Percentiles rank a stretch among this genome's conserved stretches.
Conservation (phyloP, 2,329 filamentous ascomycete genomes). For the Botrytis hyacinthi region DNA sequence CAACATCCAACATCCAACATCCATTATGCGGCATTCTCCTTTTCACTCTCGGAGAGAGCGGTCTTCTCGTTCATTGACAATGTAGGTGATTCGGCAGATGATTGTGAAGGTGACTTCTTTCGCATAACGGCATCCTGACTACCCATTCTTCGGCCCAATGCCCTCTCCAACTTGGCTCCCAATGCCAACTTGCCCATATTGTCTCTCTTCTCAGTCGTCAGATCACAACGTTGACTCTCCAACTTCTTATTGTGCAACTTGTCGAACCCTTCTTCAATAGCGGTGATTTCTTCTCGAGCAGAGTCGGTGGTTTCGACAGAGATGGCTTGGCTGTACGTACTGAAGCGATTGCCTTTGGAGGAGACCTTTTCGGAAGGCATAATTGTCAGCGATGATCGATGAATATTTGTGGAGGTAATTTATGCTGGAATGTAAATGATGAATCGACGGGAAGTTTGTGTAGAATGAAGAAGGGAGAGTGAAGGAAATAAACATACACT, state of each 20-base stretch:
- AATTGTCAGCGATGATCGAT: conserved; percentile 25
- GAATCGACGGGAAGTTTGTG: conserved; percentile 13
- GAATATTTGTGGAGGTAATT: neutral
- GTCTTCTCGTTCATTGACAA: conserved; percentile 8
- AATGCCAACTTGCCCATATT: conserved; percentile 68
- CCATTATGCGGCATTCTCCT: conserved; percentile 5
- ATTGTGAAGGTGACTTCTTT: conserved; percentile 20
- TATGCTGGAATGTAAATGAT: conserved; percentile 1
- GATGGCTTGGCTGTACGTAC: conserved; percentile 49
- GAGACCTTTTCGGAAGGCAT: conserved; percentile 47
- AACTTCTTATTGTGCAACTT: conserved; percentile 70
- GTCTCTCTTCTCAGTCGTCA: conserved; percentile 64
- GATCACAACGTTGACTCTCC: conserved; percentile 63
- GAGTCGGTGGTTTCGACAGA: conserved; percentile 38
- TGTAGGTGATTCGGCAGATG: conserved; percentile 7
- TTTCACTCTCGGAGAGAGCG: neutral
- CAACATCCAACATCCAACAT: neutral
- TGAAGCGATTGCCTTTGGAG: conserved; percentile 49
- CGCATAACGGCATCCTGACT: conserved; percentile 69
- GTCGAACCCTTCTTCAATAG: conserved; percentile 62
- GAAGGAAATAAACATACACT: conserved; percentile 44
- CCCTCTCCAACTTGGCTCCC: conserved; percentile 71
- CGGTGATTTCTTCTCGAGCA: conserved; percentile 50
- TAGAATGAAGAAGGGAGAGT: conserved; percentile 18
- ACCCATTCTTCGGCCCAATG: conserved; percentile 66